Evolutionary conservation across 2,329 filamentous ascomycete species (phyloP), one percentile per base, ranked within the genome.

Genomic region (Neonectria ditissima): DNA sequence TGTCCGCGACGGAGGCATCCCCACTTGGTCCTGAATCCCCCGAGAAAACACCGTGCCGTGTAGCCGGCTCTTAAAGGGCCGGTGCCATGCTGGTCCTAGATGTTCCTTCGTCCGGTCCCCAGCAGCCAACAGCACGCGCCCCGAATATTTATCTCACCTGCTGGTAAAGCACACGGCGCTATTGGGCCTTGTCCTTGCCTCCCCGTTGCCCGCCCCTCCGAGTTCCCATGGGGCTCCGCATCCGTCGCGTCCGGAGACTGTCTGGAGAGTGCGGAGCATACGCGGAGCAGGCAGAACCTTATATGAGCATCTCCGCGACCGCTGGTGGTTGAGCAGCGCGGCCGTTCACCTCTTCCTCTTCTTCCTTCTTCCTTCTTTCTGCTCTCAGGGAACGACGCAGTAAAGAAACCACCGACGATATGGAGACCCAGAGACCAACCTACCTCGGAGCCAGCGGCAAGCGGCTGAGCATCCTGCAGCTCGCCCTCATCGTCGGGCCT

Each of bases 401-500:
- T n/a, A n/a, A n/a, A n/a, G n/a, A n/a, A 13, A 44, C 51, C 8
- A 32, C 30, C 10, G 14, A 24, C n/a, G 43, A 26, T 13, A 62
- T 65, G 59, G 22, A 50, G n/a, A 8, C 58, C n/a, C 44, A 54
- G n/a, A 11, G 53, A 26, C 44, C 58, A 51, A 55, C 54, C 11
- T 65, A 52, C 30, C 63, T 65, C 22, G 37, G 59, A 22, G 54
- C 50, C 43, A 65, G 59, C 63, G 63, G 63, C 54, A 52, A 59
- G 48, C 39, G 55, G 22, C 59, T 65, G 43, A 59, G 54, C 59
- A 48, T 59, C 44, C 51, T 65, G 39, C 80, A 82, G 70, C 74
- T 80, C 48, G 75, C 75, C 5, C 74, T 82, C 37, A 77, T 83
- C 43, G 80, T 83, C 26, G 77, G 75, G 39, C 81, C 81, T 9